Evolutionary conservation across 208 protist genomes (phyloP).

Genomic region (Jaenimonas drosophilae): DNA sequence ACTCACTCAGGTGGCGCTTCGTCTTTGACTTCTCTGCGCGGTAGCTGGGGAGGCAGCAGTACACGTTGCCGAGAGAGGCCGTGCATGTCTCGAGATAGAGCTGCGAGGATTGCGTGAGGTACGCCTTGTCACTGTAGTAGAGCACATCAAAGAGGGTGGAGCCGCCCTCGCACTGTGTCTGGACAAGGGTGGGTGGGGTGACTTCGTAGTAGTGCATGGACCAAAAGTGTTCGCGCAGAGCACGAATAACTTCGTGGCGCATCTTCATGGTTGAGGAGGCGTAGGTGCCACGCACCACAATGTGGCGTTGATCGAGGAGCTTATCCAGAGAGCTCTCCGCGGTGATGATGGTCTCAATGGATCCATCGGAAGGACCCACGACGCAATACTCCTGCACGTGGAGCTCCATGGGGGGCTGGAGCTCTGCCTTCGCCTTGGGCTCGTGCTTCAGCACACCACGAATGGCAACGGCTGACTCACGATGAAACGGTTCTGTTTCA

Average conservation of each 20-base stretch:
- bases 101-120: constrained; percentile 98
- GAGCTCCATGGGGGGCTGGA: constrained; percentile 77
- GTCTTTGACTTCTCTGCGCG: constrained; percentile 98
- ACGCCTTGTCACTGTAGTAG: constrained; percentile 97
- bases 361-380: constrained; percentile 71
- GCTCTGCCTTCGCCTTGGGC: constrained; percentile 72
- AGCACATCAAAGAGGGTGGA: constrained; percentile 97
- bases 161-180: constrained; percentile 97
- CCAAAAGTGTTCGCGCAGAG: constrained; percentile 96
- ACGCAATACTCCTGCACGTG: constrained; percentile 84
- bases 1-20: constrained; percentile 97
- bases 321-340: constrained; percentile 89
- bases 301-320: constrained; percentile 93
- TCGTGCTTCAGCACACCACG: constrained; percentile 58
- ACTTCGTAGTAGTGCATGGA: constrained; percentile 90
- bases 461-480: constrained; percentile 83
- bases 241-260: constrained; percentile 78
- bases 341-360: constrained; percentile 85
- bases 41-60: constrained; percentile 95
- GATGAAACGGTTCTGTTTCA: constrained; percentile 57
- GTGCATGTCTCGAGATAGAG: constrained; percentile 98
- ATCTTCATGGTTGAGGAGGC: constrained; percentile 87
- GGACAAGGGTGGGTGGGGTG: constrained; percentile 96
- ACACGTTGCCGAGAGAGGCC: constrained; percentile 94
- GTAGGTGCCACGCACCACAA: constrained; percentile 90